These are phyloP conservation scores for Wallacemonas sp. DNA, from an alignment of 208 protist species.

Conservation along the genomic window DNA sequence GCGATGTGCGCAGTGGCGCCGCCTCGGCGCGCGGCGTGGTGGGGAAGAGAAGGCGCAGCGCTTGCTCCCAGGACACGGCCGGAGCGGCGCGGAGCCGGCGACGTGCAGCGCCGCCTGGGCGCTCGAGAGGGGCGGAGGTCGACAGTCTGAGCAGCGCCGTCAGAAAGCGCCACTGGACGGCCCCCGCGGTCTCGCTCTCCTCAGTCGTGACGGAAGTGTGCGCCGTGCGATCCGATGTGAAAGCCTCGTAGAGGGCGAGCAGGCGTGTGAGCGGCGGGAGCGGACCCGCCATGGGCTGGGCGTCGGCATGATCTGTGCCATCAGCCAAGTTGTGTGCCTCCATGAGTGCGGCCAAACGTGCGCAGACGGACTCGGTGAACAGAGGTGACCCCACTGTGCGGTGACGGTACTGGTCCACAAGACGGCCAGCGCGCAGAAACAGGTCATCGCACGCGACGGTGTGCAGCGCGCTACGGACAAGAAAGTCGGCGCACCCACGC, in stretches of 20 bases:
- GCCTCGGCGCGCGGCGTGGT: background rate
- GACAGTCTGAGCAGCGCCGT: background rate
- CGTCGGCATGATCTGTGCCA: too few species aligned
- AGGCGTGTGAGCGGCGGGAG: background rate
- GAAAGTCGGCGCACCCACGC: conserved; percentile 32
- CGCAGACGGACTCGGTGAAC: background rate
- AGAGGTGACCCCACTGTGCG: background rate
- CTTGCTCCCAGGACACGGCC: background rate
- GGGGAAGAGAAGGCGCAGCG: conserved; percentile 1
- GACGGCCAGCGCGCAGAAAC: conserved; percentile 31
- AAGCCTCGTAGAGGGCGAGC: background rate
- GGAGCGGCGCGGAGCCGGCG: too few species aligned
- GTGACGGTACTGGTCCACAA: conserved; percentile 8
- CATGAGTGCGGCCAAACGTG: background rate
- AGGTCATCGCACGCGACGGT: conserved; percentile 29
- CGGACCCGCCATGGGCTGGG: background rate
- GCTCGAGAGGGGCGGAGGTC: background rate
- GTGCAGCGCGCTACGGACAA: conserved; percentile 19
- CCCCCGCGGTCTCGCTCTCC: background rate
- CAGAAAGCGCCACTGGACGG: background rate
- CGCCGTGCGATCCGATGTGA: background rate
- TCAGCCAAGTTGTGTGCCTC: too few species aligned
- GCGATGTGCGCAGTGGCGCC: background rate
- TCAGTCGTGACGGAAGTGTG: too few species aligned
- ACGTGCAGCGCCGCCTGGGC: too few species aligned